phyloP scores from a whole-genome alignment of 78 protist species.

The Tieghemostelium lacteum region DNA sequence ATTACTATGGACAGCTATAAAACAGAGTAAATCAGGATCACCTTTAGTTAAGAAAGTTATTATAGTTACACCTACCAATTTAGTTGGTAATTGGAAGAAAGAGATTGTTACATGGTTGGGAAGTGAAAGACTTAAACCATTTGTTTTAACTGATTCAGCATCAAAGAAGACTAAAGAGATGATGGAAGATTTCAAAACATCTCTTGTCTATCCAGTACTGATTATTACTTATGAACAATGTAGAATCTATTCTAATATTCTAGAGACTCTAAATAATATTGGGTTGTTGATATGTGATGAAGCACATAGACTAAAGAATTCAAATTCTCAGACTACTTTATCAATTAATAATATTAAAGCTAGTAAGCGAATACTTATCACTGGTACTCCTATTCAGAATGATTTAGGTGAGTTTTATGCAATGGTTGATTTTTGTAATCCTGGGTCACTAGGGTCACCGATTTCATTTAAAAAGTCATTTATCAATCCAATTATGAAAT shows the following conservation, averaged over 20 bases:
- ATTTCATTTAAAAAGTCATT: slow-evolving; percentile 14
- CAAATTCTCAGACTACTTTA: slow-evolving; percentile 43
- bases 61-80: slow-evolving; percentile 83
- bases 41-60: slow-evolving; percentile 54
- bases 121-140: slow-evolving; percentile 40
- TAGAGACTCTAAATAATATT: slow-evolving; percentile 18
- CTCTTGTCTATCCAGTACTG: slow-evolving; percentile 41
- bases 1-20: slow-evolving; percentile 87
- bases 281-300: slow-evolving; percentile 82
- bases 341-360: slow-evolving; percentile 48
- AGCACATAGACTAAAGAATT: slow-evolving; percentile 91
- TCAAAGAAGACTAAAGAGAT: slow-evolving; percentile 37
- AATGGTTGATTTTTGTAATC: slow-evolving; percentile 86
- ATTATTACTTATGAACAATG: slow-evolving; percentile 81
- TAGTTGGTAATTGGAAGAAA: slow-evolving; percentile 83
- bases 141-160: slow-evolving; percentile 39
- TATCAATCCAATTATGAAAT: slow-evolving; percentile 42
- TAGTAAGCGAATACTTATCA: slow-evolving; percentile 74
- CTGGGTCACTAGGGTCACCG: slow-evolving; percentile 75
- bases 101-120: slow-evolving; percentile 86
- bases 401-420: slow-evolving; percentile 84
- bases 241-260: slow-evolving; percentile 2
- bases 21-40: slow-evolving; percentile 68
- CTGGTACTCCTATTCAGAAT: slow-evolving; percentile 95
- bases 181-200: slow-evolving; percentile 48